Evolutionary conservation across 139 green algal species (phyloP), one percentile per base, ranked within the genome.

Genomic region (Pedinophyceae sp.): DNA sequence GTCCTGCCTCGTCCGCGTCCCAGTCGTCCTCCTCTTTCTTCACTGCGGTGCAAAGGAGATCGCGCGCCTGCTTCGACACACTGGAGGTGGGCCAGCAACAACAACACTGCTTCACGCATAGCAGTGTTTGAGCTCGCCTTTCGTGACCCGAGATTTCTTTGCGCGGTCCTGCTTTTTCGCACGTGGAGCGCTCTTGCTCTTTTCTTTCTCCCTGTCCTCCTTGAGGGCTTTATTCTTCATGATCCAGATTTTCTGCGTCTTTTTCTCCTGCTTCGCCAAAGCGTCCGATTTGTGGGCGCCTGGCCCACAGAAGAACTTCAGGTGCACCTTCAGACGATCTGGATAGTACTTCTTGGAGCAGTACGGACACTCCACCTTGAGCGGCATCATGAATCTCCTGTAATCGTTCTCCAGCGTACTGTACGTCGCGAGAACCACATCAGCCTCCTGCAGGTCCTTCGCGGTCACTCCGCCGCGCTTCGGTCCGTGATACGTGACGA

Each of bases 341-440:
- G 81, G 77, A 51, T 84, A 76, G 71, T 82, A 93, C 62, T 75
- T 81, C 40, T 77, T 78, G 24, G 55, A 57, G 71, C 88, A 97
- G 74, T 87, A 93, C n/a, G 54, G 56, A 65, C 84, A 94, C 19
- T 49, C 26, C 17, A 75, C 66, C 59, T 83, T 84, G 41, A 65
- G 56, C 1, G 76, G 74, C 65, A 82, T 77, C 57, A 80, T 71
- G 52, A 62, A 56, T 39, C 57, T 61, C 19, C 82, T 57, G 66
- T 74, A 85, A 59, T 97, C 89, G 25, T 58, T 74, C 72, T 97
- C 89, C 2, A 96, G 53, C 17, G 79, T 83, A 45, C 55, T 68
- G 73, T 94, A 97, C 4, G 89, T 95, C 15, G 88, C 93, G 19
- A 97, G 75, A 54, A 93, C 84, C 4, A 96, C 75, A 47, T 95